A percentile compares a stretch with the other conserved stretches of the same genome.
Conservation (phyloP, 345 rosid genomes). For the Eucalyptus tenuipes region DNA sequence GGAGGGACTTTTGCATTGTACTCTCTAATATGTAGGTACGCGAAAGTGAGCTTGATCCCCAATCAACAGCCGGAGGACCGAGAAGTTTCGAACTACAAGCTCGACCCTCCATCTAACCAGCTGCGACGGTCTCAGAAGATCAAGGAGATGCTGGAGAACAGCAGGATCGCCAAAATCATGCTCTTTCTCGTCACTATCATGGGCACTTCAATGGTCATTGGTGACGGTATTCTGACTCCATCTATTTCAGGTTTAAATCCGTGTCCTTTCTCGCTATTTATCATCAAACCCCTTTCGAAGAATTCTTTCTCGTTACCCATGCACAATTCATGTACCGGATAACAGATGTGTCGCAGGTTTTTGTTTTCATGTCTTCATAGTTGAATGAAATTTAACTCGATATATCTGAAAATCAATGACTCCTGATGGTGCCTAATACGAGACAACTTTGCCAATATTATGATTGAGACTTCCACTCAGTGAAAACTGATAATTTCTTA, state of each 20-base stretch:
- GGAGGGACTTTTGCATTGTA: conserved; percentile 81
- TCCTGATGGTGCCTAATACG: not conserved
- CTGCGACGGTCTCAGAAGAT: conserved; percentile 24
- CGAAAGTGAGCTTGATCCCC: conserved; percentile 46
- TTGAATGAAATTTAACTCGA: not conserved
- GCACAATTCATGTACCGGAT: not conserved
- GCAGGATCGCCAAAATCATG: conserved; percentile 5
- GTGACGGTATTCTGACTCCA: conserved; percentile 81
- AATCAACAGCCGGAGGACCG: conserved; percentile 59
- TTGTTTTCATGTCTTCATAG: not conserved
- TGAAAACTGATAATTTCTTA: not conserved
- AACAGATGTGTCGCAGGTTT: not conserved
- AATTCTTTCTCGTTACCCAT: not conserved
- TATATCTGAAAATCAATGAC: not conserved
- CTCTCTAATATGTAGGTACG: conserved; percentile 46
- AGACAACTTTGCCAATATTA: not conserved
- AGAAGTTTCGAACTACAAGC: conserved; percentile 50
- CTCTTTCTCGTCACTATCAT: conserved; percentile 61
- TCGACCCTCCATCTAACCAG: conserved; percentile 34
- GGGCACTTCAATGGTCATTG: conserved; percentile 78
- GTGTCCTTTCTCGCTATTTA: not conserved
- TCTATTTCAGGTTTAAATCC: conserved; percentile 42
- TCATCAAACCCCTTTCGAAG: not conserved
- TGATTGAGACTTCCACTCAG: not conserved
- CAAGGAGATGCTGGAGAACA: conserved; percentile 39